Evolutionary conservation across 2,329 filamentous ascomycete genomes (phyloP), one percentile per base, ranked within the genome.

Genomic region (Gnomoniopsis smithogilvyi): DNA sequence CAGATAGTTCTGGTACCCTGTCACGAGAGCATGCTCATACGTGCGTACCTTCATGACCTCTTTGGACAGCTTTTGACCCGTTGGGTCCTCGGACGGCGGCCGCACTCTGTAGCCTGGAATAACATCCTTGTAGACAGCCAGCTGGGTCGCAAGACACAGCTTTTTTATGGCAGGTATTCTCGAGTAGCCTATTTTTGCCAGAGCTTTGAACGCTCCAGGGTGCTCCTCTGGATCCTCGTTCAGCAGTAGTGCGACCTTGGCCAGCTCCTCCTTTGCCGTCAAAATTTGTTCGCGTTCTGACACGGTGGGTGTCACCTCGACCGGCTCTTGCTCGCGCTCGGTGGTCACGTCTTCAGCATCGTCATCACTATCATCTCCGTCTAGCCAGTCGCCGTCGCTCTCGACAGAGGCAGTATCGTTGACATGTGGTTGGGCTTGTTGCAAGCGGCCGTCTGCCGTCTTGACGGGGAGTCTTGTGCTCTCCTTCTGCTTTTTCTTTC

Each of bases 21-120:
- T 81, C 4, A 99, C 85, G 26, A 99, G 81, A 21, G 91, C 85
- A 72, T 97, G 92, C 72, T 99, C 95, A 71, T 93, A 99, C 48
- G 85, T 80, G 56, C 93, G 85, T 63, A 96, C 75, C 65, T 86
- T 89, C 69, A 89, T 87, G 36, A 98, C 92, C 30, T 98, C 95
- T 71, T 96, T 97, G 6, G 93, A 96, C 1, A 98, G 77, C 72
- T 96, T 96, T 64, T 88, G 88, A 59, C 84, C 83, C 69, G 88
- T 81, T 48, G 88, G 86, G 34, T 92, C 89, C 61, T 96, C 91
- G 1, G 83, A 80, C 3, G 92, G 78, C 1, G 92, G 90, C 19
- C 95, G 88, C 77, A 99, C 98, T 62, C 95, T 84, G 72, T 99
- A 99, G 22, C 95, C 95, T 0, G 95, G 95, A 60, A 99, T 98